Evolutionary conservation across 257 asterid species (phyloP).

Genomic region (Fraxinus anomala): DNA sequence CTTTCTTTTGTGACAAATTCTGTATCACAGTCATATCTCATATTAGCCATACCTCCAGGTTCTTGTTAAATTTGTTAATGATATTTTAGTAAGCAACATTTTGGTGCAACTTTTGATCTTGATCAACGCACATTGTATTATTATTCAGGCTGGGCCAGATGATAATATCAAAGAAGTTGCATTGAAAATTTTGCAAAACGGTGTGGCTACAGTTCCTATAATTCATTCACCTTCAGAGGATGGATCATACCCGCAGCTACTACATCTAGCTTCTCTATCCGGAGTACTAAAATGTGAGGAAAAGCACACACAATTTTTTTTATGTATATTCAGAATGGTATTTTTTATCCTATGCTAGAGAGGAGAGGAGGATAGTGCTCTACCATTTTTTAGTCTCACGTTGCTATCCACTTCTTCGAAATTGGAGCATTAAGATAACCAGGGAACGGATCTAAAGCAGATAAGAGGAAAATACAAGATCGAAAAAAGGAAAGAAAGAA

Average conservation of each 20-base stretch:
- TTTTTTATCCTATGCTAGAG: background rate
- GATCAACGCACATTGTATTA: background rate
- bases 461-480: background rate
- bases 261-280: constrained; percentile 90
- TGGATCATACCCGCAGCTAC: constrained; percentile 70
- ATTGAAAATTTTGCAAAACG: constrained; percentile 71
- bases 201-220: constrained; percentile 76
- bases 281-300: constrained; percentile 77
- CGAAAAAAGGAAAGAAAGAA: background rate
- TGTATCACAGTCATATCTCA: background rate
- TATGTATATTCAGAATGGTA: background rate
- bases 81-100: background rate
- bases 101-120: background rate
- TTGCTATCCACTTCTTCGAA: background rate
- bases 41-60: background rate
- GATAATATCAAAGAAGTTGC: constrained; percentile 79
- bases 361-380: background rate
- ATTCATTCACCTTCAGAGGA: constrained; percentile 67
- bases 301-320: constrained; percentile 3
- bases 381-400: background rate
- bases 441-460: background rate
- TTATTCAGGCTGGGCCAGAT: constrained; percentile 89
- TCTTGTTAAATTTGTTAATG: background rate
- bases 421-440: background rate
- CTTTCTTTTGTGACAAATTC: too few species aligned